Evolutionary conservation across 805 yeast species (phyloP).

Genomic region (Danielia reshetovae): DNA sequence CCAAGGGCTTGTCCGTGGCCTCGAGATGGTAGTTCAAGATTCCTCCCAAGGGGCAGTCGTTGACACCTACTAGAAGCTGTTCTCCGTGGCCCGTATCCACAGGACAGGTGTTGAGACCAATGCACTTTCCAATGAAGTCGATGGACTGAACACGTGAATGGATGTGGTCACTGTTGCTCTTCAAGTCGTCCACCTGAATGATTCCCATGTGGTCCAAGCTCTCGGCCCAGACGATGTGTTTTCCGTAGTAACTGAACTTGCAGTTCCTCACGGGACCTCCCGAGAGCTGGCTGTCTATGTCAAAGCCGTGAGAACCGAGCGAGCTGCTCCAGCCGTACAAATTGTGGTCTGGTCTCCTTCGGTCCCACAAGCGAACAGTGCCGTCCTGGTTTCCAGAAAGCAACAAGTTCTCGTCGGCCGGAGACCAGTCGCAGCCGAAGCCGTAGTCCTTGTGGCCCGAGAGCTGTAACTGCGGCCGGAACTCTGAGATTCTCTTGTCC

Average conservation of each 20-base stretch:
- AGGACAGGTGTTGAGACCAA: conserved; percentile 49
- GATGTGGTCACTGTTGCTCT: conserved; percentile 7
- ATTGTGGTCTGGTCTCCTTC: conserved; percentile 29
- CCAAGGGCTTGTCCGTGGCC: conserved; percentile 31
- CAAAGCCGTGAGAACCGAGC: conserved; percentile 21
- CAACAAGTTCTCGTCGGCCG: conserved; percentile 35
- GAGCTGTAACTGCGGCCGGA: conserved; percentile 3
- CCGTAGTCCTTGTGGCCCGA: conserved; percentile 53
- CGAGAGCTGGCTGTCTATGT: conserved; percentile 13
- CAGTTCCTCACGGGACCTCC: conserved; percentile 53
- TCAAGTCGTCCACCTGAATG: conserved; percentile 34
- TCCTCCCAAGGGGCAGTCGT: conserved; percentile 57
- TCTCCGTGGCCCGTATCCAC: conserved; percentile 43
- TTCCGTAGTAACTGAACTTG: conserved; percentile 45
- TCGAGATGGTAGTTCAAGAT: conserved; percentile 45
- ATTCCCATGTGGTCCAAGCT: conserved; percentile 56
- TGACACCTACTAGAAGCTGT: conserved; percentile 48
- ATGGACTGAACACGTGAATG: conserved; percentile 39
- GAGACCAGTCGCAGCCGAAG: conserved; percentile 59
- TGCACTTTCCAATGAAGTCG: conserved; percentile 54
- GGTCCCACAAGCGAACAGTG: conserved; percentile 51
- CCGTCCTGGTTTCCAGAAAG: conserved; percentile 63
- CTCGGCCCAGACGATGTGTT: conserved; percentile 52
- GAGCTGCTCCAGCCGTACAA: conserved; percentile 35
- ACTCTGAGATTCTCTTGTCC: conserved; percentile 34